A percentile compares a stretch with the other conserved stretches of the same genome.
Evolutionary conservation across 2,329 filamentous ascomycete species (phyloP).

Genomic region (Aspergillus japonicus): DNA sequence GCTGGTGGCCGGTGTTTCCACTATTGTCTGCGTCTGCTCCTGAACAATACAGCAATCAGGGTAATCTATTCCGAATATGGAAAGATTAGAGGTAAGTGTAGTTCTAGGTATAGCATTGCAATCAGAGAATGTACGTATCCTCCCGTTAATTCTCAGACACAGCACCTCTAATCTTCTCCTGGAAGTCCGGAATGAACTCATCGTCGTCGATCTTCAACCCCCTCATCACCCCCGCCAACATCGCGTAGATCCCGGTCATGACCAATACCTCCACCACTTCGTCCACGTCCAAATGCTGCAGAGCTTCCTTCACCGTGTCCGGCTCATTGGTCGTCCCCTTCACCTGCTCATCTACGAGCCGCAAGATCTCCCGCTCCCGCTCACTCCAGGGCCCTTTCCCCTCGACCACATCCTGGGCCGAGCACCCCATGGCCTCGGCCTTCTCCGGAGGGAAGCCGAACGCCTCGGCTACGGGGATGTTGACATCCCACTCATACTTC

Average conservation of each 20-base stretch:
- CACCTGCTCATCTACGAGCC: conserved; percentile 12
- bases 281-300: conserved; percentile 2
- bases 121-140: too few species aligned
- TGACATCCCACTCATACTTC: conserved; percentile 13
- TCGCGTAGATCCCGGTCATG: conserved; percentile 12
- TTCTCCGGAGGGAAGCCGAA: conserved; percentile 10
- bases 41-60: too few species aligned
- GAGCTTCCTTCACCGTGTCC: conserved; percentile 3
- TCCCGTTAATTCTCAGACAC: neutral
- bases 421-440: conserved; percentile 7
- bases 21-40: too few species aligned
- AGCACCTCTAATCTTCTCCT: conserved; percentile 7
- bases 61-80: too few species aligned
- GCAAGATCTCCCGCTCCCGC: conserved; percentile 8
- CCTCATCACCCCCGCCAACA: conserved; percentile 12
- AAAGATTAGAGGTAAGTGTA: too few species aligned
- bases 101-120: too few species aligned
- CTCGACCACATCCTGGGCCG: neutral
- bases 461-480: conserved; percentile 8
- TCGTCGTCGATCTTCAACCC: conserved; percentile 13
- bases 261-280: conserved; percentile 14
- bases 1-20: too few species aligned
- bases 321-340: conserved; percentile 8
- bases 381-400: conserved; percentile 1
- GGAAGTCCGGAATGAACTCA: conserved; percentile 5